Evolutionary conservation across 768 basidiomycete species (phyloP).

Genomic region (Auricularia cornea): DNA sequence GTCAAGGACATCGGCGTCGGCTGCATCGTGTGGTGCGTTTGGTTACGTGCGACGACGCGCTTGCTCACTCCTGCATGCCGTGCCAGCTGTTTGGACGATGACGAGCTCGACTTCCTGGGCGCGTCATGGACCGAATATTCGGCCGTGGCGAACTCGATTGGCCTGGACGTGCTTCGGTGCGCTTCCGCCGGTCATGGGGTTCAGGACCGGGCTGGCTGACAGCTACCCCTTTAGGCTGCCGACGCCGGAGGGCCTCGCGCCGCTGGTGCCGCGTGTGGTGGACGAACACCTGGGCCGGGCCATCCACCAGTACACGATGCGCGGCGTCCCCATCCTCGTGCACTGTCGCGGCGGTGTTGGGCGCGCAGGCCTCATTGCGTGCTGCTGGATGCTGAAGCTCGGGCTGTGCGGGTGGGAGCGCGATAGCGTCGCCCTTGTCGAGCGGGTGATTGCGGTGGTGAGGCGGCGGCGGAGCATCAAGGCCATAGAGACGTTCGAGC

Average conservation of each 20-base stretch:
- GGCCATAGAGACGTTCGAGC: conserved; percentile 90
- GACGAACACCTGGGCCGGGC: conserved; percentile 60
- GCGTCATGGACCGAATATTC: conserved; percentile 77
- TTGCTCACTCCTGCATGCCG: conserved; percentile 2
- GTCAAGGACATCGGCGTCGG: conserved; percentile 67
- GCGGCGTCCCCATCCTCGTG: conserved; percentile 62
- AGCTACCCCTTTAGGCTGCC: conserved; percentile 50
- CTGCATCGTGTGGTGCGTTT: conserved; percentile 71
- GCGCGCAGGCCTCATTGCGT: conserved; percentile 84
- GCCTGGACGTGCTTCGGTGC: conserved; percentile 75
- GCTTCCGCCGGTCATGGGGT: conserved; percentile 9
- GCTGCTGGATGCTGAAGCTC: conserved; percentile 87
- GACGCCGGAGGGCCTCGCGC: conserved; percentile 83
- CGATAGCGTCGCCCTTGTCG: conserved; percentile 56
- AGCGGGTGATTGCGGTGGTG: conserved; percentile 64
- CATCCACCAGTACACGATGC: conserved; percentile 63
- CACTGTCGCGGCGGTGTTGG: conserved; percentile 96
- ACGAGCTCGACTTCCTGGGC: conserved; percentile 79
- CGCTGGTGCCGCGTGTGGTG: conserved; percentile 45
- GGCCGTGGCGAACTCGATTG: conserved; percentile 46
- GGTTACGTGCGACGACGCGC: neutral
- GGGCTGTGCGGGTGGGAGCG: conserved; percentile 71
- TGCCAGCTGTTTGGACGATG: conserved; percentile 81
- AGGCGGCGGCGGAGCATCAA: conserved; percentile 74
- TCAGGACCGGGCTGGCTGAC: neutral